These are phyloP conservation scores for Otatea glauca DNA, from an alignment of 176 grass and related monocot genomes.

Conservation along the genomic window DNA sequence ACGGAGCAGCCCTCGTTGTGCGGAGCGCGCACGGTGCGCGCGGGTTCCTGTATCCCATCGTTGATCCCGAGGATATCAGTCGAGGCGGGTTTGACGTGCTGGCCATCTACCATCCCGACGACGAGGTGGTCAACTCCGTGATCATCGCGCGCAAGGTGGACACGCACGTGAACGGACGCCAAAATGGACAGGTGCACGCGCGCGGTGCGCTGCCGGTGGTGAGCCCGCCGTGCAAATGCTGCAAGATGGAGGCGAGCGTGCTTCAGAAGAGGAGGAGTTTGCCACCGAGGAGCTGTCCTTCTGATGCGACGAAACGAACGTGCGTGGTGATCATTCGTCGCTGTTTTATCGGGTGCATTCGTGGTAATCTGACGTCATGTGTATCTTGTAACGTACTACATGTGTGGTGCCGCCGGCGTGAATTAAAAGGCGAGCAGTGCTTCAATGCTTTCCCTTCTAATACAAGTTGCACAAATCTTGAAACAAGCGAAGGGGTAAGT, in stretches of 20 bases:
- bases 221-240: constrained; percentile 42
- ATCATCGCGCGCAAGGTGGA: constrained; percentile 57
- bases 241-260: constrained; percentile 27
- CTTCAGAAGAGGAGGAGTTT: constrained; percentile 33
- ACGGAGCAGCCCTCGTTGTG: constrained; percentile 55
- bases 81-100: constrained; percentile 63
- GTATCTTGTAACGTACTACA: neutral
- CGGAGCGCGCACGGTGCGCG: constrained; percentile 80
- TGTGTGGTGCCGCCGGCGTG: neutral
- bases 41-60: constrained; percentile 77
- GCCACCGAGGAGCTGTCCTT: neutral
- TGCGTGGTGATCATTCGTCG: neutral
- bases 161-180: neutral
- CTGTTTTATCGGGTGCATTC: neutral
- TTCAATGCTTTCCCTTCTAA: too few relatives aligned
- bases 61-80: constrained; percentile 45
- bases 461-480: too few relatives aligned
- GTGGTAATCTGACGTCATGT: neutral
- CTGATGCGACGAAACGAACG: neutral
- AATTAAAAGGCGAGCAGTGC: too few relatives aligned
- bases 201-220: constrained; percentile 17
- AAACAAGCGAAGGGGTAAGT: too few relatives aligned
- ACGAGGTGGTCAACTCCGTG: constrained; percentile 67
- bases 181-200: neutral
- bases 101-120: constrained; percentile 62